Conservation (phyloP, 1,284 basidiomycete genomes). For the Leccinum laetum region DNA sequence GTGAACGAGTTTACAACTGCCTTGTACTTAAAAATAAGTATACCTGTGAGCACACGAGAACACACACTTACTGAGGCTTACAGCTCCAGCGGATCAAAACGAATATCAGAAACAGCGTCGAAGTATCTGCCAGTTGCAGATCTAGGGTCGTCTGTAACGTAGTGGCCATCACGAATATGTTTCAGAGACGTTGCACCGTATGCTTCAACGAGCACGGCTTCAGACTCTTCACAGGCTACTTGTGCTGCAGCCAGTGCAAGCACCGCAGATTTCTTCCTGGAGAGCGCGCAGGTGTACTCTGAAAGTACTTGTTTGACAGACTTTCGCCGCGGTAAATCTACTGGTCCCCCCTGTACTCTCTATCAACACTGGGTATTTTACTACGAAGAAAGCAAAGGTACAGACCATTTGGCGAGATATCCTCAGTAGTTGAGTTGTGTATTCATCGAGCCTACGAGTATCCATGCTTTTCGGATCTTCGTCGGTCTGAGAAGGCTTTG, state of each 20-base stretch:
- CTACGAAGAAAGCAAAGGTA: not conserved
- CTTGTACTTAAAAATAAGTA: too few relatives aligned
- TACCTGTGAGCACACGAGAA: not conserved
- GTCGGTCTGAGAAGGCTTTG: not conserved
- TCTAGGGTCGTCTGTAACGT: not conserved
- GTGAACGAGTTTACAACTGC: too few relatives aligned
- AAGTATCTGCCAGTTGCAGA: not conserved
- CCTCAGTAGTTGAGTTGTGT: not conserved
- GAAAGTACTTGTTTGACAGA: not conserved
- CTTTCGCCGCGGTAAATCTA: not conserved
- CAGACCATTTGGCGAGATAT: not conserved
- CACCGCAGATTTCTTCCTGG: not conserved
- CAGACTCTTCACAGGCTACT: not conserved
- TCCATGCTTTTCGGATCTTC: not conserved
- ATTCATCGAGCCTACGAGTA: not conserved
- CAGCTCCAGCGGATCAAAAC: not conserved
- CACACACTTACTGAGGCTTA: not conserved
- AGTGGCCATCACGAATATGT: not conserved
- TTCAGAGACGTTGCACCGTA: not conserved
- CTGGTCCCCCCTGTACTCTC: not conserved
- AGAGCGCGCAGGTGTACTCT: not conserved
- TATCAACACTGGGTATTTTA: not conserved
- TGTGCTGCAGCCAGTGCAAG: not conserved
- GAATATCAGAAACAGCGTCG: not conserved
- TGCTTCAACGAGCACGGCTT: not conserved